A percentile compares a stretch with the other conserved stretches of the same genome.
These are phyloP conservation scores for Boletus sp. DNA, from an alignment of 768 basidiomycete genomes.

Conservation along the genomic window DNA sequence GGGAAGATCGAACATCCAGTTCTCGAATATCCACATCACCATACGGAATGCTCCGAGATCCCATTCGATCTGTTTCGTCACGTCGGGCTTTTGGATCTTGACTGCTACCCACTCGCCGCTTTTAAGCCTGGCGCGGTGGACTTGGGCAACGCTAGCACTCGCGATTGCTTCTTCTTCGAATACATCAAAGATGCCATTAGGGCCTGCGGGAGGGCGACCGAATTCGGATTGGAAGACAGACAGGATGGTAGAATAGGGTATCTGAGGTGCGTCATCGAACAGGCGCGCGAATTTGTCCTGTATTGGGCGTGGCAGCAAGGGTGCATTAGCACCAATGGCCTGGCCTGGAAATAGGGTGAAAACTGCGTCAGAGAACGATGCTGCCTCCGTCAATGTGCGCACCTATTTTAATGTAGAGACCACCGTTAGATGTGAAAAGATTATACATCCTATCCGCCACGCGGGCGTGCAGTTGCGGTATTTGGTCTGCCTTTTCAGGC, in stretches of 20 bases:
- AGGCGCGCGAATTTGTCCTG: constrained; percentile 77
- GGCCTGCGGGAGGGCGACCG: constrained; percentile 58
- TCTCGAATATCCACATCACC: constrained; percentile 78
- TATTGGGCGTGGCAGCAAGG: constrained; percentile 78
- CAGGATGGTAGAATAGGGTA: constrained; percentile 66
- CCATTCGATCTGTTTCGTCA: constrained; percentile 83
- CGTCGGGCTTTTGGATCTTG: constrained; percentile 89
- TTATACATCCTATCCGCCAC: constrained; percentile 75
- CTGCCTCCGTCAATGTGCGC: constrained; percentile 3
- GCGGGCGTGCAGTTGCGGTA: constrained; percentile 80
- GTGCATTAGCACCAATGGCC: constrained; percentile 81
- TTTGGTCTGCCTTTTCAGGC: constrained; percentile 63
- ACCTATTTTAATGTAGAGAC: constrained; percentile 84
- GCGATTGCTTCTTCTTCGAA: constrained; percentile 79
- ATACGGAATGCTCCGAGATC: constrained; percentile 67
- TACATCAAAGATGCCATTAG: constrained; percentile 70
- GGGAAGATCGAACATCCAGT: constrained; percentile 82
- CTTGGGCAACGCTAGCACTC: constrained; percentile 90
- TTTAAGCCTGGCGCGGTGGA: constrained; percentile 71
- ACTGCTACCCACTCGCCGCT: constrained; percentile 76
- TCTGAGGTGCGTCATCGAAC: constrained; percentile 87
- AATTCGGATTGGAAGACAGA: constrained; percentile 69
- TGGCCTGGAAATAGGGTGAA: constrained; percentile 45
- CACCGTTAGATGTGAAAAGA: constrained; percentile 78
- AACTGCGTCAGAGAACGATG: background rate